Conservation (phyloP, 2,329 filamentous ascomycete genomes). For the Calonectria leucothoes region DNA sequence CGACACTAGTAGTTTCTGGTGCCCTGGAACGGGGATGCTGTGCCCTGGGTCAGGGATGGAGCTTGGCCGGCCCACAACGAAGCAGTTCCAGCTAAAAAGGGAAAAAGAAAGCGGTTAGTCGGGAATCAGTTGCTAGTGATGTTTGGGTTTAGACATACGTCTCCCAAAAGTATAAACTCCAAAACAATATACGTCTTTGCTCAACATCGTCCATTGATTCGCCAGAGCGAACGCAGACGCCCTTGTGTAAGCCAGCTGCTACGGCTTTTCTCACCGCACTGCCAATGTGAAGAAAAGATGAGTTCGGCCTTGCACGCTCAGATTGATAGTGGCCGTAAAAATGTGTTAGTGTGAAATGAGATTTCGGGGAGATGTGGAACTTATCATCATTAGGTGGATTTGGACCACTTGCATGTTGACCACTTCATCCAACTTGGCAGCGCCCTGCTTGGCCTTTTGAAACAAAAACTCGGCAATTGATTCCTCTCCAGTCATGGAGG, state of each 20-base stretch:
- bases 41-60: conserved; percentile 52
- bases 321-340: conserved; percentile 55
- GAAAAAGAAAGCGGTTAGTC: background rate
- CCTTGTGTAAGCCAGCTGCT: conserved; percentile 57
- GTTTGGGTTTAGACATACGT: conserved; percentile 44
- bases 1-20: conserved; percentile 52
- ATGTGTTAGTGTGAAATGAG: conserved; percentile 23
- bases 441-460: conserved; percentile 54
- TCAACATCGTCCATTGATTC: conserved; percentile 48
- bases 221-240: conserved; percentile 44
- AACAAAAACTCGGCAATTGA: conserved; percentile 54
- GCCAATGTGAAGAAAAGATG: conserved; percentile 54
- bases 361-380: conserved; percentile 23
- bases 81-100: conserved; percentile 53
- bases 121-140: background rate
- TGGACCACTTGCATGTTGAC: conserved; percentile 58
- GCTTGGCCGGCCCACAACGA: conserved; percentile 54
- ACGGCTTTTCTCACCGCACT: conserved; percentile 55
- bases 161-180: conserved; percentile 55
- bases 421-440: conserved; percentile 52
- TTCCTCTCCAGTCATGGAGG: conserved; percentile 52
- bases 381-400: conserved; percentile 58
- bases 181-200: conserved; percentile 49
- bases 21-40: conserved; percentile 47
- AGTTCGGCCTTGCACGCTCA: conserved; percentile 57